Evolutionary conservation across 139 green algal genomes (phyloP).

Genomic region (Mychonastes homosphaera): DNA sequence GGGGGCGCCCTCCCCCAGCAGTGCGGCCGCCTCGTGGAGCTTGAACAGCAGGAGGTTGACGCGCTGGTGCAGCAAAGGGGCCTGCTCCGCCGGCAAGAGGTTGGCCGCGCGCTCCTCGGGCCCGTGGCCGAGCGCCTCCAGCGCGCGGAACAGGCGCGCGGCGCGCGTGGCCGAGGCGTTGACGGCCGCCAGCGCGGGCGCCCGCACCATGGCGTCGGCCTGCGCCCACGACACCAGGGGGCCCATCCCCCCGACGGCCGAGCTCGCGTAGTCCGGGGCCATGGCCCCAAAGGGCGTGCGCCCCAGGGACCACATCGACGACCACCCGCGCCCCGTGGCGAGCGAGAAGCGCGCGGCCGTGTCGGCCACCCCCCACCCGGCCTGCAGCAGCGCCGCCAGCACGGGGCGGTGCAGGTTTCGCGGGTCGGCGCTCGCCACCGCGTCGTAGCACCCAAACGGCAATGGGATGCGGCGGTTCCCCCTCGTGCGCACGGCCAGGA

Average conservation of each 20-base stretch:
- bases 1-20: slow-evolving; percentile 5
- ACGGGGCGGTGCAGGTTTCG: slow-evolving; percentile 19
- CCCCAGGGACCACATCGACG: slow-evolving; percentile 21
- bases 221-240: slow-evolving; percentile 3
- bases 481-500: slow-evolving; percentile 8
- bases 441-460: slow-evolving; percentile 19
- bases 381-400: slow-evolving; percentile 17
- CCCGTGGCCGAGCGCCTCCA: neutral
- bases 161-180: slow-evolving; percentile 15
- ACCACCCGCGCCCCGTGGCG: slow-evolving; percentile 18
- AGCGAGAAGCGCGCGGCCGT: slow-evolving; percentile 13
- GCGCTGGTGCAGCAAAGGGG: slow-evolving; percentile 3
- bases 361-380: slow-evolving; percentile 17
- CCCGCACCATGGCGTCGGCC: slow-evolving; percentile 6
- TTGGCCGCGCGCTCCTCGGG: neutral
- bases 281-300: slow-evolving; percentile 23
- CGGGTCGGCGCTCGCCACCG: slow-evolving; percentile 6
- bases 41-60: slow-evolving; percentile 24
- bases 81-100: slow-evolving; percentile 10
- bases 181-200: slow-evolving; percentile 16
- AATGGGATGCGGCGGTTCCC: slow-evolving; percentile 2
- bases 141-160: slow-evolving; percentile 17
- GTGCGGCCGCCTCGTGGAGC: slow-evolving; percentile 6
- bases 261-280: neutral
- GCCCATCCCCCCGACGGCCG: too few species aligned